Base-by-base conservation (phyloP, 495 filamentous ascomycete genomes). In the Lasiosphaeris hirsuta region DNA sequence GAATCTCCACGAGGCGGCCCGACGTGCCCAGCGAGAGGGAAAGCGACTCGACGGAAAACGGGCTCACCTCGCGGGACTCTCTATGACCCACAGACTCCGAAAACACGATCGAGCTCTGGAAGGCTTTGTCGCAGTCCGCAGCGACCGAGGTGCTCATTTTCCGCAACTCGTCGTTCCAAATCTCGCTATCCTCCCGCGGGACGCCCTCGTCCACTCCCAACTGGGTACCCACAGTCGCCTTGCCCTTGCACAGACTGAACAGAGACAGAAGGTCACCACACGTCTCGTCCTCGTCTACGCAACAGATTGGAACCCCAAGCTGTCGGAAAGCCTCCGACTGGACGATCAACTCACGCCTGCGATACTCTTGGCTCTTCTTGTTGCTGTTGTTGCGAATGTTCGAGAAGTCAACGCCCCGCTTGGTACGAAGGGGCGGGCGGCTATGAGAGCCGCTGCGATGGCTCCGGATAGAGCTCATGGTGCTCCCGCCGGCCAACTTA, bases 371-470 rank as follows among this genome's bases (percentile, higher is more conserved):
- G 18, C 63, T 57, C n/a, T 61, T 59, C 34, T 53, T 71, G 51
- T 67, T 58, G 54, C 68, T 59, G 34, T 53, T 71, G 51, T 67
- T 58, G 54, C 68, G 67, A 67, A 68, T 43, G 70, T 43, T 65
- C 75, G 78, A 81, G 63, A 97, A 97, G 66, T 86, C 88, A n/a
- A 96, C 87, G 52, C 84, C 85, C 8, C 92, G 85, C 64, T 84
- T 93, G 63, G 84, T 81, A 55, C 86, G 85, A 42, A 75, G 76
- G 23, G 81, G 81, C n/a, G 78, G 78, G 55, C 80, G 78, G 41
- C 72, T 71, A 34, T 72, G 68, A 4, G 70, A 57, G 50, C 59
- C 74, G 49, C 82, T 79, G 30, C 80, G 75, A 3, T 81, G 75
- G 57, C 81, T 86, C 6, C 56, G 76, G 49, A 83, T 84, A 6